A percentile compares a stretch with the other conserved stretches of the same genome.
Conservation (phyloP, 768 basidiomycete species). For the Clavulina sp. region DNA sequence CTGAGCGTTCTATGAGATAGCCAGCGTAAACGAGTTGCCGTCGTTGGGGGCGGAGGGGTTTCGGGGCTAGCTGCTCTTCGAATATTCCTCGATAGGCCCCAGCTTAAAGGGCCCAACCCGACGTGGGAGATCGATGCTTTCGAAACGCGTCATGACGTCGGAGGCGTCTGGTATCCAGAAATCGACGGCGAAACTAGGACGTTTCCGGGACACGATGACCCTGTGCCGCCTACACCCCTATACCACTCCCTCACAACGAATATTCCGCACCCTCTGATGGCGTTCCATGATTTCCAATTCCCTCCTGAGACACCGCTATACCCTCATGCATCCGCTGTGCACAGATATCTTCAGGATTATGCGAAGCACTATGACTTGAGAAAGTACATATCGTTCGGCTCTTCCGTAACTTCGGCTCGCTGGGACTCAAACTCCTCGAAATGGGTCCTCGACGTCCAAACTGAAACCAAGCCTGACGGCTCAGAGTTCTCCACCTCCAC, state of each 20-base stretch:
- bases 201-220: constrained; percentile 9
- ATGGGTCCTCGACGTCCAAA: constrained; percentile 21
- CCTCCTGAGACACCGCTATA: constrained; percentile 57
- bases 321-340: constrained; percentile 42
- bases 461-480: constrained; percentile 33
- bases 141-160: constrained; percentile 46
- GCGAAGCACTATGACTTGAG: constrained; percentile 41
- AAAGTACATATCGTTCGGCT: constrained; percentile 45
- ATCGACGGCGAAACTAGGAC: not conserved
- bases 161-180: constrained; percentile 45
- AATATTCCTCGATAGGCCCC: constrained; percentile 37
- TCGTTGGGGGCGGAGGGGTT: constrained; percentile 44
- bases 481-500: constrained; percentile 20
- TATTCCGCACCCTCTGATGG: constrained; percentile 64
- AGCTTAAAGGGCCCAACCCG: constrained; percentile 29
- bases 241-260: constrained; percentile 76
- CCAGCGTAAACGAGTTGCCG: too few relatives aligned
- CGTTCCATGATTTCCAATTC: constrained; percentile 42
- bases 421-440: constrained; percentile 11
- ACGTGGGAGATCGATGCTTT: constrained; percentile 48
- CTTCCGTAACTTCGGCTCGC: constrained; percentile 27
- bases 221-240: constrained; percentile 47
- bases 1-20: too few relatives aligned
- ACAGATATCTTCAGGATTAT: constrained; percentile 52
- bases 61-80: constrained; percentile 56